Evolutionary conservation across 2,329 filamentous ascomycete genomes (phyloP), one percentile per base, ranked within the genome.

Genomic region (Aspergillus calidoustus): DNA sequence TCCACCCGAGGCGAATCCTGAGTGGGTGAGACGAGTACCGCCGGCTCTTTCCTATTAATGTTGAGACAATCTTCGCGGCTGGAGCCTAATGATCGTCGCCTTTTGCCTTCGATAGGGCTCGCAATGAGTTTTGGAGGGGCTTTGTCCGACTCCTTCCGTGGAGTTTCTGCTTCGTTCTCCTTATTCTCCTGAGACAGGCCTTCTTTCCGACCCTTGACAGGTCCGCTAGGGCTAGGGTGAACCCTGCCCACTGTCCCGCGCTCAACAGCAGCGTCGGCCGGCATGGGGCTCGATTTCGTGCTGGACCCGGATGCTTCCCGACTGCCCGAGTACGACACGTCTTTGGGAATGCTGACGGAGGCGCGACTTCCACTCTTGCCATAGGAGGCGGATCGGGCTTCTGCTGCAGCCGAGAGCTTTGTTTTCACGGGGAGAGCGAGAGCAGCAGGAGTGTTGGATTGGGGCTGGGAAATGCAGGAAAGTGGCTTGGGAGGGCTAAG

Each of bases 401-500:
- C 67, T 15, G 70, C 70, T 15, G 72, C 71, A 19, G 71, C 70
- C 28, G 73, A 75, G 8, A 69, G 67, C 52, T 71, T 73, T 31
- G 65, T 52, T 4, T 64, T 66, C 31, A 67, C 65, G 28, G 69
- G 63, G 19, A 67, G 58, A 19, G 62, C 54, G 13, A 69, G 64
- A 1, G 71, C 69, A 15, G 74, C 68, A 3, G 72, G 69, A 3
- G 72, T 72, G 47, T 74, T 76, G 3, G 71, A 69, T 7, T 73
- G 72, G 17, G 74, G 69, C 11, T 71, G 69, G n/a, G 71, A 72
- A 19, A 72, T 72, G 47, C 64, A 70, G 13, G 64, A 54, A 5
- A 64, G 64, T 19, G 67, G 71, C 54, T 76, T 77, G 4, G 72
- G 69, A 1, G 77, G 75, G 25, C 75, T 76, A n/a, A 79, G 64